Base-by-base conservation (phyloP, 371 early-diverging fungal species). In the Mucor mucedo region DNA sequence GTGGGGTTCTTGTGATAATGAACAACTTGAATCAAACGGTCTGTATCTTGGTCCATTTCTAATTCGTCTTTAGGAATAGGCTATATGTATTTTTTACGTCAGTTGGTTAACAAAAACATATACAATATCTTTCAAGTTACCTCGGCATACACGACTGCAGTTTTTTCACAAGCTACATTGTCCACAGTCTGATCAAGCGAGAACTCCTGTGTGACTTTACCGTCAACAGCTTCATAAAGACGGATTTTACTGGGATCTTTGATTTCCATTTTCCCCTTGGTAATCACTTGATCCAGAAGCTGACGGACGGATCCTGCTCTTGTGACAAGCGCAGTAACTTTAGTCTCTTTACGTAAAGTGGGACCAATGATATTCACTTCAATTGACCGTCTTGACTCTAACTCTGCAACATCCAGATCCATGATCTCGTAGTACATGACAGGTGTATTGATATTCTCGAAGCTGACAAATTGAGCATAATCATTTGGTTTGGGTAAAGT, bases 361-460 rank as follows among this genome's bases (percentile, higher is more conserved):
- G 70, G 55, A 27, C 85, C 87, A 5, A 89, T 69, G 63, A 80
- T 83, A n/a, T 66, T 72, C 3, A 90, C 81, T 21, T 82, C 81
- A 6, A 90, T 57, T 10, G 56, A 60, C 44, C 87, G 84, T 69
- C 92, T 93, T 44, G 77, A 84, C 56, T 95, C 95, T 40, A 94
- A 72, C 70, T 96, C 94, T 13, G 77, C 74, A n/a, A 95, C 76
- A 50, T 85, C 79, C 9, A 93, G 76, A 41, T 93, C 91, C 64
- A 95, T 61, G 29, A 91, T 77, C 62, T 96, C 95, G 70, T 95
- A 96, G 64, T 78, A 89, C 16, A 95, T 10, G 33, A 59, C 50
- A 10, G 70, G 65, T 9, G 58, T 41, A 41, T 55, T 50, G 39
- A 72, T 52, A 27, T 63, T 55, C 44, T 66, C 63, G 42, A 55